A percentile compares a stretch with the other conserved stretches of the same genome.
These are phyloP conservation scores for Solanum paucissectum DNA, from an alignment of 257 asterid species.

Conservation along the genomic window DNA sequence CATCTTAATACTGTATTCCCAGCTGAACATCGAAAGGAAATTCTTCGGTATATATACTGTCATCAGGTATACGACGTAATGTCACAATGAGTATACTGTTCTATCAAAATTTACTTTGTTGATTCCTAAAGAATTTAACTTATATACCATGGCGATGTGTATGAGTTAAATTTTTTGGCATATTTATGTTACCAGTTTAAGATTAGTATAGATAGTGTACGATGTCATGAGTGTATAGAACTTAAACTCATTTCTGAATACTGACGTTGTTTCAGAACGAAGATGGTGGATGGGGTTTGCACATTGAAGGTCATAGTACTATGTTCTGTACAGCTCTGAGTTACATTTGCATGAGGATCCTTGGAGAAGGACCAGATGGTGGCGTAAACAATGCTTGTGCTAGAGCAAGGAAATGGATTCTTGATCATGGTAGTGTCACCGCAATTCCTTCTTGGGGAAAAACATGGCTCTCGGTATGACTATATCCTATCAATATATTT, in stretches of 20 bases:
- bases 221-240: neutral
- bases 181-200: neutral
- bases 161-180: neutral
- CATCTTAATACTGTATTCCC: slow-evolving; percentile 49
- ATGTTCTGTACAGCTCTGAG: slow-evolving; percentile 62
- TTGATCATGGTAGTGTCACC: slow-evolving; percentile 59
- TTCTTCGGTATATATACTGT: slow-evolving; percentile 58
- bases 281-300: slow-evolving; percentile 87
- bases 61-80: slow-evolving; percentile 41
- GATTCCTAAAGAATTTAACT: neutral
- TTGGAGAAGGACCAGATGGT: slow-evolving; percentile 54
- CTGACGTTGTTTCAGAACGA: slow-evolving; percentile 28
- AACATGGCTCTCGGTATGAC: slow-evolving; percentile 62
- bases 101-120: too few relatives aligned
- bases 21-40: slow-evolving; percentile 53
- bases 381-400: slow-evolving; percentile 41
- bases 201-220: neutral
- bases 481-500: neutral
- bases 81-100: neutral
- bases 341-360: slow-evolving; percentile 61
- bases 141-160: neutral
- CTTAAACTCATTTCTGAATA: neutral
- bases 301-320: slow-evolving; percentile 68
- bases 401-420: slow-evolving; percentile 71
- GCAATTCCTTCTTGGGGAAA: slow-evolving; percentile 83